Evolutionary conservation across 768 basidiomycete genomes (phyloP), one percentile per base, ranked within the genome.

Genomic region (Vararia minispora): DNA sequence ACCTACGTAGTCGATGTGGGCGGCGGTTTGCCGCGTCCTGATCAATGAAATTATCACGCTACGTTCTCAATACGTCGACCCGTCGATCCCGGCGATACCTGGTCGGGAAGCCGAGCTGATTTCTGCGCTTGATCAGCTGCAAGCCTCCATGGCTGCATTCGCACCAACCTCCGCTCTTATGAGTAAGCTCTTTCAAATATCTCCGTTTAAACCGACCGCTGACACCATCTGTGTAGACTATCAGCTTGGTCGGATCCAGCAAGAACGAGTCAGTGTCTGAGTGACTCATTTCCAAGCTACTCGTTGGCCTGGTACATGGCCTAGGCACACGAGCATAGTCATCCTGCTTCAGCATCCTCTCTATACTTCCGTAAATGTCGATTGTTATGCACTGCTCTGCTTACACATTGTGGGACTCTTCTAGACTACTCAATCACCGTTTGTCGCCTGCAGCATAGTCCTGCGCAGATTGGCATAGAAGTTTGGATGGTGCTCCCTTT

Each of bases 181-280:
- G 30, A 37, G 47, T 48, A n/a, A 18, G 46, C n/a, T 45, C 7
- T 21, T 26, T 14, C 22, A 4, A 12, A 20, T 10, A 11, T 10
- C 20, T 9, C 21, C 9, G n/a, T 2, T 28, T 8, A 16, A 6
- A 8, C 29, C 16, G 2, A 32, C 23, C 2, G n/a, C n/a, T n/a
- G n/a, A n/a, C n/a, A n/a, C 24, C 26, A 18, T 22, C 5, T 25
- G 18, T 14, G 25, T 33, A 48, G 47, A 24, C 13, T 39, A 42
- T 21, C 38, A 45, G 21, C 27, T 48, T 12, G 40, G 44, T 5
- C 40, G 35, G 5, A 37, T 48, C 10, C 47, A 48, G 28, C 44
- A 46, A 33, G 44, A 48, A 17, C 37, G 44, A 20, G 31, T 25
- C 9, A 41, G 44, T n/a, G 41, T 45, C 21, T 45, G 33, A 45